Conservation (phyloP, 306 rosid genomes). For the Luffa acutangula region DNA sequence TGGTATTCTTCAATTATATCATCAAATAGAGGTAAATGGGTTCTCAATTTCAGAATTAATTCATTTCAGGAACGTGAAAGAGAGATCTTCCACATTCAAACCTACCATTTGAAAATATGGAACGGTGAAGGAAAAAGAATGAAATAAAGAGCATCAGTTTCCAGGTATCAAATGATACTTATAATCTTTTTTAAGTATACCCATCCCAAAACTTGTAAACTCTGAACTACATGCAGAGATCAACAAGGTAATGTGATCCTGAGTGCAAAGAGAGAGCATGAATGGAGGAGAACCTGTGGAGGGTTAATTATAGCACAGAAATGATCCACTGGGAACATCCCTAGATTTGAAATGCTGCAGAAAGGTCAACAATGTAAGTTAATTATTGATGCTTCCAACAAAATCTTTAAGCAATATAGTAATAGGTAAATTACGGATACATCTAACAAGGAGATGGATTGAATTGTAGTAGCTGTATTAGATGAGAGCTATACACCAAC, state of each 20-base stretch:
- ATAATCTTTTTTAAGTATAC: not conserved
- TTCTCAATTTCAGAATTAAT: not conserved
- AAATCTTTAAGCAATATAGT: not conserved
- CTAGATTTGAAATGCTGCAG: slow-evolving; percentile 97
- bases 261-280: slow-evolving; percentile 11
- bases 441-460: not conserved
- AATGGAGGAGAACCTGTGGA: slow-evolving; percentile 62
- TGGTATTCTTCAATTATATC: not conserved
- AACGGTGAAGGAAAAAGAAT: not conserved
- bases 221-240: not conserved
- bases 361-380: slow-evolving; percentile 12
- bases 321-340: slow-evolving; percentile 94
- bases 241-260: not conserved
- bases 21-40: not conserved
- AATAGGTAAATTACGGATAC: not conserved
- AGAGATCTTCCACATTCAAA: not conserved
- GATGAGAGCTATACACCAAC: not conserved
- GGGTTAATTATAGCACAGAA: slow-evolving; percentile 98
- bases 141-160: not conserved
- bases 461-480: not conserved
- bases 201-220: not conserved
- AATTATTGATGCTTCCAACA: slow-evolving; percentile 12
- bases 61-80: not conserved
- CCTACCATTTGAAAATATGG: not conserved
- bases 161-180: not conserved